These are phyloP conservation scores for Picea glauca DNA, from an alignment of 75 land plant genomes.

Conservation along the genomic window DNA sequence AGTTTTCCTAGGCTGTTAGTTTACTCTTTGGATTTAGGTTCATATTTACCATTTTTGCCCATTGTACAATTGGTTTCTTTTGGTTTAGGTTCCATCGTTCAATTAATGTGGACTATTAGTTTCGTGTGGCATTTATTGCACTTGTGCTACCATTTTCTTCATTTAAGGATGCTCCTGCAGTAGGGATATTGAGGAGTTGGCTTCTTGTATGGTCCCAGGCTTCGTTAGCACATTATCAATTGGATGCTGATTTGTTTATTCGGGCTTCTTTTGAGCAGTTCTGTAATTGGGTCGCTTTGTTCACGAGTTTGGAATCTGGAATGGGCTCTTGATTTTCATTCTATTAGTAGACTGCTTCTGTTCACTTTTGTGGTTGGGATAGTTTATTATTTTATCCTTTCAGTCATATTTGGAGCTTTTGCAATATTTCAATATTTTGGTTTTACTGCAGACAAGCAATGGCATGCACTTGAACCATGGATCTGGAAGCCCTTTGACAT, in stretches of 20 bases:
- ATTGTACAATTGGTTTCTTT: neutral
- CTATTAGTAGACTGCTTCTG: neutral
- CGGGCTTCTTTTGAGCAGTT: neutral
- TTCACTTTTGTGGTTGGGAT: neutral
- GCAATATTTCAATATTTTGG: neutral
- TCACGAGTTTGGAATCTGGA: neutral
- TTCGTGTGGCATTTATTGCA: neutral
- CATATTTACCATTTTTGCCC: neutral
- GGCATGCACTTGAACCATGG: conserved; percentile 19
- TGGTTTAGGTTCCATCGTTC: neutral
- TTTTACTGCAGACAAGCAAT: conserved; percentile 17
- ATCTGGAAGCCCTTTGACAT: conserved; percentile 10
- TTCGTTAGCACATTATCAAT: neutral
- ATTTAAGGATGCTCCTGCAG: too few species aligned
- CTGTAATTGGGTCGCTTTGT: neutral
- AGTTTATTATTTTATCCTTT: neutral
- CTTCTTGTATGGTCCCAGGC: neutral
- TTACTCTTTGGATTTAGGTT: neutral
- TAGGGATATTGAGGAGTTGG: neutral
- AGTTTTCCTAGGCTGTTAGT: too few species aligned
- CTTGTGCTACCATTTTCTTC: neutral
- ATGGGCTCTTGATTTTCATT: neutral
- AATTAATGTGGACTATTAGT: neutral
- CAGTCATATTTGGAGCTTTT: neutral
- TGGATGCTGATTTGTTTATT: neutral